Evolutionary conservation across 768 basidiomycete genomes (phyloP).

Genomic region (Mycena pura): DNA sequence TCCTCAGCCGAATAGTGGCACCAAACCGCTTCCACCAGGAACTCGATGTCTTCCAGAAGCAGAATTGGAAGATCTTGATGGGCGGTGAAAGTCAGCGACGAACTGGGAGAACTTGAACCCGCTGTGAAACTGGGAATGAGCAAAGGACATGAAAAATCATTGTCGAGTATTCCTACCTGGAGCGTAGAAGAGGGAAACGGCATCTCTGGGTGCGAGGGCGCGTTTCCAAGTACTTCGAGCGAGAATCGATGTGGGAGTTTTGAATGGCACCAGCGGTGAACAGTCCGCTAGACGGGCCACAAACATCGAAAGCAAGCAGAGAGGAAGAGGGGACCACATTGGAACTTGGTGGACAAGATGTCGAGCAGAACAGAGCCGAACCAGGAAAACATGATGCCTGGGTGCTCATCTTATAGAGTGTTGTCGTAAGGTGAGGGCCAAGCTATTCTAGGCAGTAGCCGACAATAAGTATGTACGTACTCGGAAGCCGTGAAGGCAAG

Average conservation of each 20-base stretch:
- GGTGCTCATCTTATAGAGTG: no score
- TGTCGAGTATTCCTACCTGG: not conserved
- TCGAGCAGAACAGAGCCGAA: no score
- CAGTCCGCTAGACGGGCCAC: not conserved
- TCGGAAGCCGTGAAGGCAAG: no score
- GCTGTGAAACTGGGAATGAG: not conserved
- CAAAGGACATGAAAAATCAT: not conserved
- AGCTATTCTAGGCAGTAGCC: no score
- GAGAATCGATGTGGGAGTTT: not conserved
- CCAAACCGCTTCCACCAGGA: not conserved
- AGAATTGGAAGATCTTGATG: constrained; percentile 11
- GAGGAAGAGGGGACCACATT: not conserved
- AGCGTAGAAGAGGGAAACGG: constrained; percentile 12
- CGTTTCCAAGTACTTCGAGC: constrained; percentile 14
- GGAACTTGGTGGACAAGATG: no score
- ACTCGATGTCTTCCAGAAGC: constrained; percentile 10
- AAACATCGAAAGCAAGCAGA: not conserved
- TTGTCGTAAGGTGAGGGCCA: no score
- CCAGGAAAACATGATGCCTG: no score
- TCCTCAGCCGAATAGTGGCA: not conserved
- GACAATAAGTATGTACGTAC: no score
- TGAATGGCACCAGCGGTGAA: constrained; percentile 13
- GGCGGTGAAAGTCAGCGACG: constrained; percentile 13
- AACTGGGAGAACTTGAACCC: not conserved
- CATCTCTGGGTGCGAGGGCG: constrained; percentile 4